phyloP scores from a whole-genome alignment of 2,329 filamentous ascomycete genomes.

The Penicillium paneum region DNA sequence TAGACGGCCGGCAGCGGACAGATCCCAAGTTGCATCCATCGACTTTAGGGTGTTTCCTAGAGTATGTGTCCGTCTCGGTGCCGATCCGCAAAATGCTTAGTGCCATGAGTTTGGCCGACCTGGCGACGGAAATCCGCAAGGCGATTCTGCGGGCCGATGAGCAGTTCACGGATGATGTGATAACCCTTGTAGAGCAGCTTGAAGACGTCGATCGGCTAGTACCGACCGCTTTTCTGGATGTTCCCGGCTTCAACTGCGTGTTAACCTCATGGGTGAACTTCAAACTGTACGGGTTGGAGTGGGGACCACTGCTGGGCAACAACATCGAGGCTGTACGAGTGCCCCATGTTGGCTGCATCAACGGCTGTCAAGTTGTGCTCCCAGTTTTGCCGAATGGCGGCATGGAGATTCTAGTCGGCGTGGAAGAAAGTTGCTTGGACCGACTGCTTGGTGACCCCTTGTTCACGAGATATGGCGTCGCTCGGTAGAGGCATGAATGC shows the following conservation, averaged over 20 bases:
- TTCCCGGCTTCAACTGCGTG: slow-evolving; percentile 35
- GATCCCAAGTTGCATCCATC: slow-evolving; percentile 35
- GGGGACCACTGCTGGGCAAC: slow-evolving; percentile 31
- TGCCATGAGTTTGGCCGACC: slow-evolving; percentile 30
- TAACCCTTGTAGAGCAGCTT: slow-evolving; percentile 30
- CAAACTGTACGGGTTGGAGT: slow-evolving; percentile 33
- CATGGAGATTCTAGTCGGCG: slow-evolving; percentile 36
- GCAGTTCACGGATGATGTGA: slow-evolving; percentile 30
- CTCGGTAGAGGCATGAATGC: background rate
- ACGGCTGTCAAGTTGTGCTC: slow-evolving; percentile 34
- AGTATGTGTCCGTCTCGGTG: slow-evolving; percentile 30
- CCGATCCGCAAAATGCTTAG: slow-evolving; percentile 29
- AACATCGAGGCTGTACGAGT: slow-evolving; percentile 31
- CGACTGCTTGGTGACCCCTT: slow-evolving; percentile 32
- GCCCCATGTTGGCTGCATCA: slow-evolving; percentile 35
- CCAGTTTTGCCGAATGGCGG: slow-evolving; percentile 33
- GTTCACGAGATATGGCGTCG: slow-evolving; percentile 25
- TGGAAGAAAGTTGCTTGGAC: slow-evolving; percentile 30
- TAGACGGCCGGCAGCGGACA: slow-evolving; percentile 39
- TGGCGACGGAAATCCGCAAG: slow-evolving; percentile 36
- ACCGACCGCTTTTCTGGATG: slow-evolving; percentile 36
- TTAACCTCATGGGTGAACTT: slow-evolving; percentile 37
- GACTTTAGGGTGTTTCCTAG: slow-evolving; percentile 42
- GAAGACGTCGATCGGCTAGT: slow-evolving; percentile 34
- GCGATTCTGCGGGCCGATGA: slow-evolving; percentile 31